Base-by-base conservation (phyloP, 306 rosid species). In the Morella rubra region DNA sequence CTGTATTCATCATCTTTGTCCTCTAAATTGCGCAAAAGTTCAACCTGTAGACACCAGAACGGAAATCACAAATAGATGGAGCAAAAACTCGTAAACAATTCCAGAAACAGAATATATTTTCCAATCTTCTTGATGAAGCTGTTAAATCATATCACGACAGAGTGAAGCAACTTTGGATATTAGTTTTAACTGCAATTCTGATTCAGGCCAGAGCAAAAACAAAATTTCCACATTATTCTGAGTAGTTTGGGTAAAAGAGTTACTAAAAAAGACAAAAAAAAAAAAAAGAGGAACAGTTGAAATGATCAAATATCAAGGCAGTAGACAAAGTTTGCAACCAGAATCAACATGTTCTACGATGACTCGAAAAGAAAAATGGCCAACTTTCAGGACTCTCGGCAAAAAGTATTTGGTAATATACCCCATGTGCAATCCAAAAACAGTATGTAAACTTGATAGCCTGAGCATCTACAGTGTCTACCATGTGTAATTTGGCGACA, bases 1-100 rank as follows among this genome's bases (percentile, higher is more conserved):
- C 86, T 90, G 93, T 82, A 88, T 74, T 82, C 81, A 59, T 90
- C 96, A 73, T 95, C 99, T 81, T 84, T 88, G 75, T 75, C 89
- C 80, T 82, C 95, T 70, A 92, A 81, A 76, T 77, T 79, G 14
- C 87, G 93, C 78, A 89, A 88, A 85, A 92, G 81, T 79, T 91
- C 96, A 64, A 91, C 90, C 98, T 93, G 76, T 81, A 76, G 81
- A 79, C 69, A 52, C 20, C 15, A 44, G 27, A 8, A 16, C 71
- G 14, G 3, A 32, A 16, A 49, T 71, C 9, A 32, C 51, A 71
- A 54, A 37, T 22, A 9, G 20, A 40, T 12, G n/a, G 16, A 5
- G 24, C 16, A 40, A 50, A 55, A 32, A 61, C 19, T 61, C 2
- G 6, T 19, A 52, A 61, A 14, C 68, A 37, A 32, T 27, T 13